These are phyloP conservation scores for Hyparrhenia diplandra DNA, from an alignment of 176 grass and related monocot genomes.

Conservation along the genomic window DNA sequence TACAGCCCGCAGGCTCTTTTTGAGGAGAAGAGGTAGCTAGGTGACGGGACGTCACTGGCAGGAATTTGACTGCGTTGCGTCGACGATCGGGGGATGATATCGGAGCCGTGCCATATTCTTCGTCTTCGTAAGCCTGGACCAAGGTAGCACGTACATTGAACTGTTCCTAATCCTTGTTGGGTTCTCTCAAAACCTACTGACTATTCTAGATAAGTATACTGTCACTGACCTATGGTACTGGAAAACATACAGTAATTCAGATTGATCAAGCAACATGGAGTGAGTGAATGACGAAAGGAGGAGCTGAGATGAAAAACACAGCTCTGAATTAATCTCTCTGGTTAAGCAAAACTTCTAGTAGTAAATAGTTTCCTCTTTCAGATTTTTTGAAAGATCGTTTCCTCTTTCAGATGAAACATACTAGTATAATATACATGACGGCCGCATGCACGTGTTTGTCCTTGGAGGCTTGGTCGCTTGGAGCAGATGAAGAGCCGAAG, in stretches of 20 bases:
- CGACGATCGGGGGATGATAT: background rate
- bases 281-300: background rate
- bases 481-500: background rate
- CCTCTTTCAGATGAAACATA: background rate
- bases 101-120: slow-evolving; percentile 25
- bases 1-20: background rate
- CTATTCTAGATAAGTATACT: background rate
- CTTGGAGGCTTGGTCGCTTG: background rate
- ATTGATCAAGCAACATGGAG: background rate
- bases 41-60: slow-evolving; percentile 16
- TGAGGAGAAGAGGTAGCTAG: background rate
- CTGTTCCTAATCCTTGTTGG: slow-evolving; percentile 9
- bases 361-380: background rate
- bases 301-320: background rate
- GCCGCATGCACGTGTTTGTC: background rate
- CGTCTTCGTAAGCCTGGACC: background rate
- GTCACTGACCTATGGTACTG: background rate
- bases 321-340: background rate
- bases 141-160: slow-evolving; percentile 3
- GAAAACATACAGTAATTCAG: background rate
- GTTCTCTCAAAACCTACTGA: background rate
- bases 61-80: slow-evolving; percentile 8
- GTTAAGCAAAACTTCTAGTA: background rate
- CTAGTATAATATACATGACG: background rate
- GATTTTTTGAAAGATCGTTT: no score